Percentiles rank a stretch among this genome's conserved stretches.
phyloP scores from a whole-genome alignment of 2,329 filamentous ascomycete species.

The Truncatella angustata region DNA sequence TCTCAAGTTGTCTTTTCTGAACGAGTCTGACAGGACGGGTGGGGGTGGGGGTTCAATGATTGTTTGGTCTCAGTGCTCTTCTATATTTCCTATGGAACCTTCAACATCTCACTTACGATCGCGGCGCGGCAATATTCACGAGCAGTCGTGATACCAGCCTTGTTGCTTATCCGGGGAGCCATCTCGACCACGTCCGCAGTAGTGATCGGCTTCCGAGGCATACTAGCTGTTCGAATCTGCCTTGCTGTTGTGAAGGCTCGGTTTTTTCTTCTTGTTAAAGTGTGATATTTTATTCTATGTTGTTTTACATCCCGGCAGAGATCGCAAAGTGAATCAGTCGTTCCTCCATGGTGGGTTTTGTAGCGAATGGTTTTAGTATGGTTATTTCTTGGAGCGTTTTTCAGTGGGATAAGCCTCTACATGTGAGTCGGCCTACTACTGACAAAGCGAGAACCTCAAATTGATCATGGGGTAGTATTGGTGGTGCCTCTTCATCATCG shows the following conservation, averaged over 20 bases:
- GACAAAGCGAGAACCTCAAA: no score
- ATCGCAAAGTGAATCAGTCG: slow-evolving; percentile 14
- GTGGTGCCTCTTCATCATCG: slow-evolving; percentile 24
- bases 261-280: slow-evolving; percentile 25
- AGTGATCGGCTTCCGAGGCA: slow-evolving; percentile 18
- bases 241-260: slow-evolving; percentile 25
- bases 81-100: slow-evolving; percentile 28
- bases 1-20: no score
- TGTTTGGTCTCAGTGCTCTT: slow-evolving; percentile 30
- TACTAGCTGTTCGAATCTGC: slow-evolving; percentile 20
- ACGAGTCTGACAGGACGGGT: no score
- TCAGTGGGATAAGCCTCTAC: slow-evolving; percentile 14
- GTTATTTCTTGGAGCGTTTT: slow-evolving; percentile 23
- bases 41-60: slow-evolving; percentile 27
- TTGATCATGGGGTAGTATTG: slow-evolving; percentile 13
- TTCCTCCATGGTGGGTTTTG: slow-evolving; percentile 19
- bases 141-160: slow-evolving; percentile 23
- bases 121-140: slow-evolving; percentile 25
- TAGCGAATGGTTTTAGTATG: slow-evolving; percentile 20
- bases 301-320: slow-evolving; percentile 23
- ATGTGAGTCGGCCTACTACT: slow-evolving; percentile 5
- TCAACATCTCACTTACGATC: slow-evolving; percentile 24
- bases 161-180: slow-evolving; percentile 25
- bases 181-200: slow-evolving; percentile 22
- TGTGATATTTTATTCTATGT: slow-evolving; percentile 22